Percentiles rank a stretch among this genome's conserved stretches.
Conservation (phyloP, 2,329 filamentous ascomycete species). For the Sporothrix sp. region DNA sequence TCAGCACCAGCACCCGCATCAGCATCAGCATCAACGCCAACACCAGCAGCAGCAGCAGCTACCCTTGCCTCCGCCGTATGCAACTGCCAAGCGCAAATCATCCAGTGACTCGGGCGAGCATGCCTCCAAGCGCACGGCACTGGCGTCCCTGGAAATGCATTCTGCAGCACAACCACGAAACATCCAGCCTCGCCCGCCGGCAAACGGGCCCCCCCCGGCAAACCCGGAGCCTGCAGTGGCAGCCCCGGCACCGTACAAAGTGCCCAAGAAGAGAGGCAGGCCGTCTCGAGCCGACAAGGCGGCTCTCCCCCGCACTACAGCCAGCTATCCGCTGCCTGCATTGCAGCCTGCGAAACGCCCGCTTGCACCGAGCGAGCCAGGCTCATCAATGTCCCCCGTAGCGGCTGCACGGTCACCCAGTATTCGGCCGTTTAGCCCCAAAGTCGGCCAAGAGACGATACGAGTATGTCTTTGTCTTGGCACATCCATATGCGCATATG, state of each 20-base stretch:
- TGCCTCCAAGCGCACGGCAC: constrained; percentile 24
- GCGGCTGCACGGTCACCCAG: too few species aligned
- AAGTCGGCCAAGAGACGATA: too few species aligned
- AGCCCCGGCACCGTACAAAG: constrained; percentile 13
- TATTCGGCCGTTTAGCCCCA: too few species aligned
- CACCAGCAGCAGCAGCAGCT: not conserved
- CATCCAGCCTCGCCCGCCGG: constrained; percentile 25
- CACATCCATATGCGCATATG: too few species aligned
- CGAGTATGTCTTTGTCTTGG: too few species aligned
- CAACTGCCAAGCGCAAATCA: constrained; percentile 24
- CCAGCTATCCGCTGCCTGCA: too few species aligned
- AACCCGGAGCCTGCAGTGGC: not conserved
- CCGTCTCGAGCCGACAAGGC: constrained; percentile 27
- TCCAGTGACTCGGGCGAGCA: constrained; percentile 24
- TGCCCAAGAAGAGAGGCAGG: constrained; percentile 23
- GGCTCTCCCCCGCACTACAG: constrained; percentile 21
- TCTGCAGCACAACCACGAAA: constrained; percentile 12
- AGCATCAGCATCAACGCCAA: not conserved
- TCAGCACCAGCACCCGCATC: constrained; percentile 16
- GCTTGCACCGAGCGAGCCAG: too few species aligned
- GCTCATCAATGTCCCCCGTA: too few species aligned
- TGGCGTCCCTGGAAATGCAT: constrained; percentile 18
- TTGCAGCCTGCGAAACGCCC: too few species aligned
- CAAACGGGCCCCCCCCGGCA: constrained; percentile 3
- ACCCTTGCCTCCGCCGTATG: not conserved